A percentile compares a stretch with the other conserved stretches of the same genome.
These are phyloP conservation scores for Aspergillus japonicus DNA, from an alignment of 2,329 filamentous ascomycete genomes.

Conservation along the genomic window DNA sequence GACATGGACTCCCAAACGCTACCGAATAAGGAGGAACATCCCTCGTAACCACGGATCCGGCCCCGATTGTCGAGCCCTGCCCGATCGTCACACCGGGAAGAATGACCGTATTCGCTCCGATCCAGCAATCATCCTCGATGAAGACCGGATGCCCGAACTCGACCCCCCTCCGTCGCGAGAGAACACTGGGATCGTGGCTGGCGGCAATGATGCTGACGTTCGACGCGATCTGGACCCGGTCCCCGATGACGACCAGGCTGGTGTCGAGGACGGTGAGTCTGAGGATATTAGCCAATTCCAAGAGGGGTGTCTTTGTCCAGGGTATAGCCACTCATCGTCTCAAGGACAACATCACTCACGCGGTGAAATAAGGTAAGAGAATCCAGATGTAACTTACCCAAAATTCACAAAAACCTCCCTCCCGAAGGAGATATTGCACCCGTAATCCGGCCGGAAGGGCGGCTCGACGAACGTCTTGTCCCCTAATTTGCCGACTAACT, in stretches of 20 bases:
- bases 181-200: conserved; percentile 50
- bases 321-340: too few relatives aligned
- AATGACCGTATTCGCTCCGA: conserved; percentile 49
- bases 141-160: conserved; percentile 51
- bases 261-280: conserved; percentile 54
- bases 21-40: conserved; percentile 32
- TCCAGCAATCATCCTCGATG: conserved; percentile 52
- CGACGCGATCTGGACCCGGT: conserved; percentile 52
- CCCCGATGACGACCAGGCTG: conserved; percentile 51
- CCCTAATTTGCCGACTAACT: conserved; percentile 14
- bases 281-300: conserved; percentile 35
- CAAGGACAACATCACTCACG: too few relatives aligned
- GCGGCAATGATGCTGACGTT: conserved; percentile 52
- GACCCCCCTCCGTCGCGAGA: conserved; percentile 36
- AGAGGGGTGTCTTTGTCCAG: too few relatives aligned
- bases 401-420: conserved; percentile 22
- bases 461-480: conserved; percentile 19
- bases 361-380: not conserved
- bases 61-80: conserved; percentile 41
- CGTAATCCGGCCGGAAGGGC: conserved; percentile 23
- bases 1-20: conserved; percentile 27
- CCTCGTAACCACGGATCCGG: conserved; percentile 41
- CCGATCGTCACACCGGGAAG: conserved; percentile 46
- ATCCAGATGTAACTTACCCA: not conserved
- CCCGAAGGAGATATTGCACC: conserved; percentile 23